These are phyloP conservation scores for Scheffersomyces lignicola DNA, from an alignment of 1,139 yeast genomes.

Conservation along the genomic window DNA sequence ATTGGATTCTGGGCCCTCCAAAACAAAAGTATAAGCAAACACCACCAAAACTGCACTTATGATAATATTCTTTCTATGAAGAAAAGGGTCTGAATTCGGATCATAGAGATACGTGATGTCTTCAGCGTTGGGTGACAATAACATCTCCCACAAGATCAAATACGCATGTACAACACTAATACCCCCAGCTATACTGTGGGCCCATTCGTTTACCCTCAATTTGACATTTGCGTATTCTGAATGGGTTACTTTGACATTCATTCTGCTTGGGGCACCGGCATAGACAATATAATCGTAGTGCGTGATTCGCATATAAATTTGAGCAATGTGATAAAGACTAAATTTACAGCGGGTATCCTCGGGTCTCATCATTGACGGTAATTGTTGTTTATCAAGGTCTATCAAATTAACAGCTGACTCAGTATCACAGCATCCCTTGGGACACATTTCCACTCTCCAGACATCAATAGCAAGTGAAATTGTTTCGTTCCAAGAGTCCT, in stretches of 20 bases:
- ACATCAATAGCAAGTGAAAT: constrained; percentile 61
- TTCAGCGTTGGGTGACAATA: constrained; percentile 43
- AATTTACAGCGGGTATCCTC: constrained; percentile 49
- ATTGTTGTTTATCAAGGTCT: constrained; percentile 11
- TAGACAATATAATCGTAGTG: constrained; percentile 71
- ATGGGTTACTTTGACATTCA: constrained; percentile 63
- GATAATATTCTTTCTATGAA: constrained; percentile 57
- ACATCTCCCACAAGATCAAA: constrained; percentile 56
- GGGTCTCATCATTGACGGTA: constrained; percentile 23
- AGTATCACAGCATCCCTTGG: constrained; percentile 31
- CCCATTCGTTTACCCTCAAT: constrained; percentile 51
- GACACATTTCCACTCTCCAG: constrained; percentile 46
- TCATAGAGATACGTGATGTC: constrained; percentile 35
- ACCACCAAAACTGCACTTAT: constrained; percentile 53
- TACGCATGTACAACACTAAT: constrained; percentile 57
- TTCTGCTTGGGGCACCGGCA: constrained; percentile 76
- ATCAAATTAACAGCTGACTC: constrained; percentile 17
- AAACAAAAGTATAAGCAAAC: constrained; percentile 57
- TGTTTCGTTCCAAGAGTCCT: constrained; percentile 61
- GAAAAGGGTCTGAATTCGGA: constrained; percentile 52
- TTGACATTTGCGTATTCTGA: constrained; percentile 51
- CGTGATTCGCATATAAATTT: constrained; percentile 60
- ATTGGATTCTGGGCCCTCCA: constrained; percentile 56
- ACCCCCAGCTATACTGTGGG: constrained; percentile 20
- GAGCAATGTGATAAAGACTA: constrained; percentile 62